phyloP scores from a whole-genome alignment of 1,284 basidiomycete species.

The Puccinia brachypodii region DNA sequence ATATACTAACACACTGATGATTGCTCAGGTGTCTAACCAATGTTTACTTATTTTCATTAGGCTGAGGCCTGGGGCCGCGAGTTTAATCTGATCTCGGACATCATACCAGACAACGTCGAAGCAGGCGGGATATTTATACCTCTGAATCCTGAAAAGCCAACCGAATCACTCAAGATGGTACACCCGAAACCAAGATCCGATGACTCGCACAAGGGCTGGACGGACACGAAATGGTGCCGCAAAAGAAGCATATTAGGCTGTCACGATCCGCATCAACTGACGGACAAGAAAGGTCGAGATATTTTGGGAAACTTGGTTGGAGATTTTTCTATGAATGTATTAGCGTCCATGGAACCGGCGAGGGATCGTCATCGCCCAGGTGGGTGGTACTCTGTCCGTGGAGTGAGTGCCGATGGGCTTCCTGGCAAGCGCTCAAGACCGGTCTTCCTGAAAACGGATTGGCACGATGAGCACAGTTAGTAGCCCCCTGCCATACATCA shows the following conservation, averaged over 20 bases:
- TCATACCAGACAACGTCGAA: constrained; percentile 35
- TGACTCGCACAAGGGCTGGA: constrained; percentile 35
- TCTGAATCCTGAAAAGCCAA: constrained; percentile 18
- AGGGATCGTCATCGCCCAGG: not conserved
- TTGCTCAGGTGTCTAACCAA: not conserved
- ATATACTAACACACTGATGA: not conserved
- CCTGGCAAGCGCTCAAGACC: constrained; percentile 23
- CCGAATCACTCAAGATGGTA: not conserved
- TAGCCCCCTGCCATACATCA: no score
- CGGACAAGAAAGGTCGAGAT: not conserved
- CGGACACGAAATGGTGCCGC: constrained; percentile 31
- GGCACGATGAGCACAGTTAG: not conserved
- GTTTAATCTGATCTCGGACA: constrained; percentile 1
- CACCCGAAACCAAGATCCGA: not conserved
- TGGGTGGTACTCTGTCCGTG: constrained; percentile 34
- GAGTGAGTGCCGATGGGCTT: constrained; percentile 35
- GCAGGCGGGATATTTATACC: constrained; percentile 33
- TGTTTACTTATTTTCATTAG: not conserved
- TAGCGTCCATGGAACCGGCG: not conserved
- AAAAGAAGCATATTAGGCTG: not conserved
- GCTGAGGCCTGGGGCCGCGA: constrained; percentile 1
- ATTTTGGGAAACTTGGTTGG: not conserved
- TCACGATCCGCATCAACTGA: not conserved
- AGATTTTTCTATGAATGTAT: not conserved
- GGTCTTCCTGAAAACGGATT: constrained; percentile 18